phyloP scores from a whole-genome alignment of 495 filamentous ascomycete species.

The Penicillium bovifimosum region DNA sequence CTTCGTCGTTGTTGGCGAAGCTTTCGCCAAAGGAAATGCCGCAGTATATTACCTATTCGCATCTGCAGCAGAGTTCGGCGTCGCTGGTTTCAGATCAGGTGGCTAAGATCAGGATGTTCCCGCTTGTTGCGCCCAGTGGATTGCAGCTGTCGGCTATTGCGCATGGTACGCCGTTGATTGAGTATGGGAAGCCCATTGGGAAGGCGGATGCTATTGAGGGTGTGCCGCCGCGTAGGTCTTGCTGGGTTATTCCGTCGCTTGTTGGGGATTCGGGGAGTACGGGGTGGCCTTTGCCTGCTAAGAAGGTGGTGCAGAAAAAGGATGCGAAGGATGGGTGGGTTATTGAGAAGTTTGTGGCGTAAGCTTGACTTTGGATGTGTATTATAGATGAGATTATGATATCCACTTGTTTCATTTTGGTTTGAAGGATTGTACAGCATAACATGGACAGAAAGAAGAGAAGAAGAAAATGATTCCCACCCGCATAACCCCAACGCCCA shows the following conservation, averaged over 20 bases:
- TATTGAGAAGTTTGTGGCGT: conserved; percentile 55
- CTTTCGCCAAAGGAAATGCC: conserved; percentile 68
- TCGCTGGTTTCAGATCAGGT: conserved; percentile 40
- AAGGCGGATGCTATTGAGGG: conserved; percentile 62
- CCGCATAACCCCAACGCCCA: background rate
- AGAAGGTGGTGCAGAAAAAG: conserved; percentile 76
- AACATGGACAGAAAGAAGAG: background rate
- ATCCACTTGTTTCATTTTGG: background rate
- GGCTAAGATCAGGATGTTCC: conserved; percentile 84
- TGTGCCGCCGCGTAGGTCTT: conserved; percentile 55
- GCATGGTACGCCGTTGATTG: conserved; percentile 77
- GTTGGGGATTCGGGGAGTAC: conserved; percentile 60
- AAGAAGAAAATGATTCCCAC: background rate
- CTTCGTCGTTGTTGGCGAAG: conserved; percentile 70
- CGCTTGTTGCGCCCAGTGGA: conserved; percentile 70
- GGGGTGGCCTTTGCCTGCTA: conserved; percentile 80
- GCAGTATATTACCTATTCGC: conserved; percentile 79
- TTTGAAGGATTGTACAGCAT: background rate
- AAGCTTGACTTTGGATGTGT: conserved; percentile 7
- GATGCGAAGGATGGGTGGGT: conserved; percentile 70
- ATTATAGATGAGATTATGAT: conserved; percentile 28
- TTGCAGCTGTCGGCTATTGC: conserved; percentile 74
- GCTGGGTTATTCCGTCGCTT: conserved; percentile 73
- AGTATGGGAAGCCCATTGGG: conserved; percentile 82
- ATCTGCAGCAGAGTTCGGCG: conserved; percentile 67